Evolutionary conservation across 2,329 filamentous ascomycete genomes (phyloP).

Genomic region (Ilyonectria mors-panacis): DNA sequence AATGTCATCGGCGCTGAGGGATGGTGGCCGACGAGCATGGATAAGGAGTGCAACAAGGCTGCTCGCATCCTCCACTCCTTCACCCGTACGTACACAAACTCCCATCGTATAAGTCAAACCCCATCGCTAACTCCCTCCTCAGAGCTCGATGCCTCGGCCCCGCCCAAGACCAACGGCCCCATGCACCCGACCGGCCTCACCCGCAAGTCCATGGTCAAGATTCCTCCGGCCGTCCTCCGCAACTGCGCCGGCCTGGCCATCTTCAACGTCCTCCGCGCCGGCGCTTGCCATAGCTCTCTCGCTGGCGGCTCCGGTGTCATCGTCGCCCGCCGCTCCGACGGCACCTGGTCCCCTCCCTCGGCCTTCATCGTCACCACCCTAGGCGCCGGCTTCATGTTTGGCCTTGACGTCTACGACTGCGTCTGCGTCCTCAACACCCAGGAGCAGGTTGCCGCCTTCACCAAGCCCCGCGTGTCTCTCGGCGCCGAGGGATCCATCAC

Average conservation of each 20-base stretch:
- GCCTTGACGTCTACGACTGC: slow-evolving; percentile 83
- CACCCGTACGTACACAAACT: slow-evolving; percentile 64
- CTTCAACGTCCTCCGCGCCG: slow-evolving; percentile 74
- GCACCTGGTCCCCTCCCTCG: slow-evolving; percentile 80
- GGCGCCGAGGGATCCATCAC: slow-evolving; percentile 79
- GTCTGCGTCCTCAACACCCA: slow-evolving; percentile 81
- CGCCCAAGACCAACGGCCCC: slow-evolving; percentile 44
- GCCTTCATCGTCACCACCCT: slow-evolving; percentile 80
- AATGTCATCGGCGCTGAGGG: slow-evolving; percentile 80
- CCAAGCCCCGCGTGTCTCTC: slow-evolving; percentile 75
- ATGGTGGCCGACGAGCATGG: slow-evolving; percentile 82
- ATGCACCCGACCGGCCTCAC: slow-evolving; percentile 52
- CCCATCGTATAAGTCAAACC: neutral
- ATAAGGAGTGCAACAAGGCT: slow-evolving; percentile 83
- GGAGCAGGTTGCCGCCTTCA: slow-evolving; percentile 77
- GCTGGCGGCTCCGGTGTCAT: slow-evolving; percentile 73
- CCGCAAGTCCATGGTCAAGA: slow-evolving; percentile 54
- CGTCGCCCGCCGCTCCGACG: slow-evolving; percentile 69
- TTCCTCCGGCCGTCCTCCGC: slow-evolving; percentile 63
- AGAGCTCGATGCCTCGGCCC: slow-evolving; percentile 42
- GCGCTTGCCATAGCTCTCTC: slow-evolving; percentile 68
- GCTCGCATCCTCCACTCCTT: slow-evolving; percentile 82
- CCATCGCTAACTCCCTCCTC: slow-evolving; percentile 21
- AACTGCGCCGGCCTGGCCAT: slow-evolving; percentile 73
- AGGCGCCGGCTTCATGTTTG: slow-evolving; percentile 79